Evolutionary conservation across 2,329 filamentous ascomycete species (phyloP).

Genomic region (Paecilomyces dactylethromorphus): DNA sequence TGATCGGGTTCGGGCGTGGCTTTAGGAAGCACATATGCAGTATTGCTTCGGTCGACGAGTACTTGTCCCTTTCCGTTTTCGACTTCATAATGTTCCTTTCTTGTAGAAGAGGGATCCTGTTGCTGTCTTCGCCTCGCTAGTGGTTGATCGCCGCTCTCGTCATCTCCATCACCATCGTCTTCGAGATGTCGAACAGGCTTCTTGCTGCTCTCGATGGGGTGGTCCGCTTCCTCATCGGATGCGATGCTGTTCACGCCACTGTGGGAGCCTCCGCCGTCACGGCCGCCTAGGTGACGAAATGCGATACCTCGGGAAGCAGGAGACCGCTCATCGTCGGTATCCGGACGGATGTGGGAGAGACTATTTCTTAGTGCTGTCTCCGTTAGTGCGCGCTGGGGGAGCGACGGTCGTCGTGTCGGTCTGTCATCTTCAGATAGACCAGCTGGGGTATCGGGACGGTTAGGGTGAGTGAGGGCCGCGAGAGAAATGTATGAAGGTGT

Average conservation of each 20-base stretch:
- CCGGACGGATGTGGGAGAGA: slow-evolving; percentile 16
- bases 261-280: slow-evolving; percentile 41
- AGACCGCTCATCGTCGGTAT: slow-evolving; percentile 21
- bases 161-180: slow-evolving; percentile 28
- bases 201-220: slow-evolving; percentile 8
- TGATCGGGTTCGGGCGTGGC: slow-evolving; percentile 12
- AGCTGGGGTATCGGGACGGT: neutral
- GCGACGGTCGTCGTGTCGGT: neutral
- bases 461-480: slow-evolving; percentile 1
- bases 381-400: neutral
- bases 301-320: slow-evolving; percentile 22
- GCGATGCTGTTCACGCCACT: slow-evolving; percentile 38
- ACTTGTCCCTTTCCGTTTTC: slow-evolving; percentile 20
- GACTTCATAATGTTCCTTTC: slow-evolving; percentile 2
- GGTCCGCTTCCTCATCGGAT: slow-evolving; percentile 27
- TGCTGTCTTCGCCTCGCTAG: slow-evolving; percentile 16
- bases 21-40: slow-evolving; percentile 11
- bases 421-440: neutral
- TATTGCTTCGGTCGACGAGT: slow-evolving; percentile 25
- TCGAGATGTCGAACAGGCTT: slow-evolving; percentile 9
- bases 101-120: slow-evolving; percentile 7
- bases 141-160: slow-evolving; percentile 24
- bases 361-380: slow-evolving; percentile 5
- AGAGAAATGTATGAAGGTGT: slow-evolving; percentile 19
- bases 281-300: slow-evolving; percentile 31